phyloP scores from a whole-genome alignment of 805 yeast species.

The Saccharomycopsis sp. region DNA sequence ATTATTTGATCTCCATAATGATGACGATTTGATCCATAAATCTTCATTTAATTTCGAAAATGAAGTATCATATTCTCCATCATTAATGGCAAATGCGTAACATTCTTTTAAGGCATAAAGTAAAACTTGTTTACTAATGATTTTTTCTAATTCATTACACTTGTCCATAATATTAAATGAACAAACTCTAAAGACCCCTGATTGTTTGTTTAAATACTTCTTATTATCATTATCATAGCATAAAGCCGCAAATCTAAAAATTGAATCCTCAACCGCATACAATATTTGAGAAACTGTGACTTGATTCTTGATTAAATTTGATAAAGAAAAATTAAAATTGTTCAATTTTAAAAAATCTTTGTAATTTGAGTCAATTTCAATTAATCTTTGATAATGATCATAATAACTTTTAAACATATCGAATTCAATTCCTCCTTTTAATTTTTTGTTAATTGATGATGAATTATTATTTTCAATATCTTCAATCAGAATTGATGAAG shows the following conservation, averaged over 20 bases:
- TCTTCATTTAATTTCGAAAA: constrained; percentile 15
- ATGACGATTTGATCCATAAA: constrained; percentile 12
- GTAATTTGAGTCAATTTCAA: constrained; percentile 4
- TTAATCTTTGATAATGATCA: constrained; percentile 12
- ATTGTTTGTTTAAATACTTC: constrained; percentile 66
- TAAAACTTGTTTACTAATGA: constrained; percentile 62
- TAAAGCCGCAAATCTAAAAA: constrained; percentile 78
- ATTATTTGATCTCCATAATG: constrained; percentile 9
- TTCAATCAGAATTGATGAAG: constrained; percentile 1
- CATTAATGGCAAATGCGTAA: constrained; percentile 4
- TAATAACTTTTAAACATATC: constrained; percentile 15
- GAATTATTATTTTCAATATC: constrained; percentile 3
- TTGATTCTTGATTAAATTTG: constrained; percentile 3
- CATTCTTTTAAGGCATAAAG: constrained; percentile 27
- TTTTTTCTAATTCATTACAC: constrained; percentile 63
- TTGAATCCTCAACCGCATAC: constrained; percentile 48
- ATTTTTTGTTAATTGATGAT: neutral
- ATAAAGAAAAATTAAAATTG: constrained; percentile 15
- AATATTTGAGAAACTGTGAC: constrained; percentile 42
- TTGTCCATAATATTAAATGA: constrained; percentile 86
- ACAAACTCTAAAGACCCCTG: constrained; percentile 83
- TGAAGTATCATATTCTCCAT: neutral
- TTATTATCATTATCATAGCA: constrained; percentile 52
- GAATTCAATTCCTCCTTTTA: constrained; percentile 12
- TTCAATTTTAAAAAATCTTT: constrained; percentile 6